These are phyloP conservation scores for Cantharellus anzutake DNA, from an alignment of 768 basidiomycete genomes.

Conservation along the genomic window DNA sequence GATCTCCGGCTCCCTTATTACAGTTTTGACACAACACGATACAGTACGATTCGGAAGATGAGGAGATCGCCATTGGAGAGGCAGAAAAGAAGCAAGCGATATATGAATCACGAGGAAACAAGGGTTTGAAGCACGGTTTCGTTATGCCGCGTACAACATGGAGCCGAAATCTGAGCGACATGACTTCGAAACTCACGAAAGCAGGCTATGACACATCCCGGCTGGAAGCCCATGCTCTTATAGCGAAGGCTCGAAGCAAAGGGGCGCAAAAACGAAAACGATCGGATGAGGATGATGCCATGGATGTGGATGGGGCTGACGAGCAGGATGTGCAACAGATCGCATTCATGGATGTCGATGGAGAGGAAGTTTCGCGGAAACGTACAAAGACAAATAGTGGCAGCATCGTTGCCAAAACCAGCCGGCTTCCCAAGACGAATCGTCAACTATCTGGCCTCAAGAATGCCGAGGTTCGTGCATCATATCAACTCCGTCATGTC, in stretches of 20 bases:
- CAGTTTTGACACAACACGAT: not conserved
- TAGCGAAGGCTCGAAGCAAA: constrained; percentile 47
- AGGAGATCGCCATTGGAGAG: constrained; percentile 52
- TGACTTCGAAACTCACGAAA: constrained; percentile 63
- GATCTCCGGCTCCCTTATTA: not conserved
- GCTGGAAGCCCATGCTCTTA: constrained; percentile 74
- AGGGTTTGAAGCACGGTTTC: constrained; percentile 74
- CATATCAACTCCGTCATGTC: not conserved
- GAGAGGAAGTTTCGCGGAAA: constrained; percentile 29
- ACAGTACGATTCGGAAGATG: constrained; percentile 47
- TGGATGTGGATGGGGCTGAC: constrained; percentile 16
- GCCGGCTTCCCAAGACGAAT: constrained; percentile 44
- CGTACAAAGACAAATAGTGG: constrained; percentile 44
- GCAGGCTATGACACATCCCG: constrained; percentile 78
- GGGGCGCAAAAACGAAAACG: constrained; percentile 39
- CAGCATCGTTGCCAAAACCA: constrained; percentile 22
- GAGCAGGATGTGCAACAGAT: constrained; percentile 26
- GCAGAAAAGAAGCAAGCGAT: constrained; percentile 41
- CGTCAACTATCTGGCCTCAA: constrained; percentile 64
- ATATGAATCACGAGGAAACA: constrained; percentile 63
- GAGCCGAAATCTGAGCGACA: constrained; percentile 46
- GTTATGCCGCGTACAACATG: constrained; percentile 41
- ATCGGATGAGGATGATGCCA: constrained; percentile 31
- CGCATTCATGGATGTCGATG: constrained; percentile 23
- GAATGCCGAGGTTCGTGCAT: constrained; percentile 34